Conservation (phyloP, 139 green algal species). For the Chlamydomonas asymmetrica region DNA sequence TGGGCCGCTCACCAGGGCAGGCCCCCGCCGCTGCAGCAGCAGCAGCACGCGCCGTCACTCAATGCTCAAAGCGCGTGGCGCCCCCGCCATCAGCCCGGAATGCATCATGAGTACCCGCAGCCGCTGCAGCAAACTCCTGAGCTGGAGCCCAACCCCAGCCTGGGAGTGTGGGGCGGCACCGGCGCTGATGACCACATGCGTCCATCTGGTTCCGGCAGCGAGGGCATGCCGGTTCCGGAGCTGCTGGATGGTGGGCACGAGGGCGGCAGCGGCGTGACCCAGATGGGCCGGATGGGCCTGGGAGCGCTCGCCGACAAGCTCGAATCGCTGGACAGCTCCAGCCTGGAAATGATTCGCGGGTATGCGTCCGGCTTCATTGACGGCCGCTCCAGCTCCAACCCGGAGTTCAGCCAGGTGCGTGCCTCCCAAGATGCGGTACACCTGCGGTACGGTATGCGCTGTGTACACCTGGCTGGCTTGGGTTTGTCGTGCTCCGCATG, state of each 20-base stretch:
- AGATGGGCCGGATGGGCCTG: slow-evolving; percentile 2
- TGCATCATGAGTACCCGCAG: too few relatives aligned
- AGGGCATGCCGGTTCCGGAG: neutral
- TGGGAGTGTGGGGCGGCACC: neutral
- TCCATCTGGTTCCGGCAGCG: neutral
- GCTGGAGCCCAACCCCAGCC: neutral
- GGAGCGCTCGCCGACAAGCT: slow-evolving; percentile 9
- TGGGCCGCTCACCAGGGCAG: neutral
- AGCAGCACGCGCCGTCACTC: neutral
- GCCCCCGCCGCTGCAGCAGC: neutral
- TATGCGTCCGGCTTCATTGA: slow-evolving; percentile 29
- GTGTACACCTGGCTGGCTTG: too few relatives aligned
- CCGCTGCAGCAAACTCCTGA: neutral
- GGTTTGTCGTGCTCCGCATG: too few relatives aligned
- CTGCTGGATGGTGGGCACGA: too few relatives aligned
- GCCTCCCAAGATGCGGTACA: too few relatives aligned
- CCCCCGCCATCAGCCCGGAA: too few relatives aligned
- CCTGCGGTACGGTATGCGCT: too few relatives aligned
- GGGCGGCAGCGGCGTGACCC: too few relatives aligned
- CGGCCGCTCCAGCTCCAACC: slow-evolving; percentile 13
- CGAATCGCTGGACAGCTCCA: slow-evolving; percentile 1
- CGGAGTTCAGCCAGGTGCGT: slow-evolving; percentile 14
- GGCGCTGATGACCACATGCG: neutral
- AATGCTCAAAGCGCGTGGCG: too few relatives aligned
- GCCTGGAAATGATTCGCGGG: slow-evolving; percentile 13